Evolutionary conservation across 2,329 filamentous ascomycete genomes (phyloP), one percentile per base, ranked within the genome.

Genomic region (Colletotrichum sp.): DNA sequence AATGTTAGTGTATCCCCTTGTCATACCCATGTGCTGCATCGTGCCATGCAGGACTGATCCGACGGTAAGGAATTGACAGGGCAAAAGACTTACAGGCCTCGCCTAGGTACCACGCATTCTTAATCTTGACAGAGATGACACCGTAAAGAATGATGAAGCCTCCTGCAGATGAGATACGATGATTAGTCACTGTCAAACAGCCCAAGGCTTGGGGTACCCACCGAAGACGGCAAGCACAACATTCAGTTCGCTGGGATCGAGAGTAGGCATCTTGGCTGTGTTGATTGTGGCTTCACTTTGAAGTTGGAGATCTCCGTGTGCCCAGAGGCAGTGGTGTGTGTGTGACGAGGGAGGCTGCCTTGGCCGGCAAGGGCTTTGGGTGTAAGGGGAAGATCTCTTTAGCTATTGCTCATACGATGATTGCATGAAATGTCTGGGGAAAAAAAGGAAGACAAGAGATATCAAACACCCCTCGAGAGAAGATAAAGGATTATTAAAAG

Each of bases 101-200:
- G 21, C 89, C 89, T 7, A 91, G 82, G 77, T 89, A 90, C 88
- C 88, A 90, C 38, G 82, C 81, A 64, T 85, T 84, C 81, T 90
- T 90, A 77, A 91, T 85, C 80, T 89, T 87, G 28, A 89, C 85
- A 2, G 89, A 89, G 7, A 89, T 82, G 68, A 90, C 78, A 59
- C 89, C 89, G 78, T 87, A 90, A 6, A 86, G 68, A 2, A 89
- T 79, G 26, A 85, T 87, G 78, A 89, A 90, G 10, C 82, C 81
- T 62, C 89, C 88, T 86, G 28, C n/a, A 68, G 3, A 32, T 55
- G 36, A 13, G n/a, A 63, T 10, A 30, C 12, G 10, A 18, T 30
- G 6, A 7, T 75, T 63, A 72, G 69, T 62, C 73, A 67, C 7
- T 36, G 36, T 55, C 38, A 52, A 18, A 38, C 21, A 8, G 34